Conservation (phyloP, 805 yeast genomes). For the Sungouiella thailandica region DNA sequence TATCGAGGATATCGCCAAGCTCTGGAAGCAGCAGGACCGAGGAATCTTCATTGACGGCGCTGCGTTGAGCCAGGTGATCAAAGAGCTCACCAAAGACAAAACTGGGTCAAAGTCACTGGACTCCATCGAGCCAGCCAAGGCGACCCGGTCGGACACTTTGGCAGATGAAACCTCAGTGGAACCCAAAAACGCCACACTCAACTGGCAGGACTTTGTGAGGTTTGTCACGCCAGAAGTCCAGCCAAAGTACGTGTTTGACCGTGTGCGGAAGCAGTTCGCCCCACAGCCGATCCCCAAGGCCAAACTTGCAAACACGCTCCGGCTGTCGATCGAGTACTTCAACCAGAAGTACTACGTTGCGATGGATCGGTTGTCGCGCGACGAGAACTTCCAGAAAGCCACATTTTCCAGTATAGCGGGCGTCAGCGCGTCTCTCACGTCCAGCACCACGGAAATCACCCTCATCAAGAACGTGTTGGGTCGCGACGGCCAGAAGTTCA, state of each 20-base stretch:
- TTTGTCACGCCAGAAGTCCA: conserved; percentile 60
- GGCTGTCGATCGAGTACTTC: conserved; percentile 36
- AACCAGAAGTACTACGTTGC: conserved; percentile 56
- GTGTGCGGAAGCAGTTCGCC: conserved; percentile 53
- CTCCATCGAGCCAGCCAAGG: conserved; percentile 5
- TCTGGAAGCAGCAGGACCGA: conserved; percentile 87
- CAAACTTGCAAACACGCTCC: conserved; percentile 10
- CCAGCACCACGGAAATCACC: conserved; percentile 43
- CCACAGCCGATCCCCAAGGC: conserved; percentile 10
- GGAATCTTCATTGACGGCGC: conserved; percentile 82
- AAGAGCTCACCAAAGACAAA: conserved; percentile 39
- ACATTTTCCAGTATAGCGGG: conserved; percentile 41
- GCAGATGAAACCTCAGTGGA: conserved; percentile 13
- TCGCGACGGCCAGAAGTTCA: conserved; percentile 69
- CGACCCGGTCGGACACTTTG: conserved; percentile 17
- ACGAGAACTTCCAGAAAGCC: conserved; percentile 64
- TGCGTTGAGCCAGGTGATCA: conserved; percentile 58
- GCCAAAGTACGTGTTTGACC: conserved; percentile 61
- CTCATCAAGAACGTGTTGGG: conserved; percentile 83
- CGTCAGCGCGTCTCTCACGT: conserved; percentile 22
- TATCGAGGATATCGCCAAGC: conserved; percentile 70
- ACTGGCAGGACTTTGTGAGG: conserved; percentile 72
- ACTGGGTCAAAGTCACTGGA: conserved; percentile 1
- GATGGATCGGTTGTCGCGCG: conserved; percentile 68
- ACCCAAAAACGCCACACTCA: conserved; percentile 32